phyloP scores from a whole-genome alignment of 2,329 filamentous ascomycete species.

The Colletotrichum caudatum region DNA sequence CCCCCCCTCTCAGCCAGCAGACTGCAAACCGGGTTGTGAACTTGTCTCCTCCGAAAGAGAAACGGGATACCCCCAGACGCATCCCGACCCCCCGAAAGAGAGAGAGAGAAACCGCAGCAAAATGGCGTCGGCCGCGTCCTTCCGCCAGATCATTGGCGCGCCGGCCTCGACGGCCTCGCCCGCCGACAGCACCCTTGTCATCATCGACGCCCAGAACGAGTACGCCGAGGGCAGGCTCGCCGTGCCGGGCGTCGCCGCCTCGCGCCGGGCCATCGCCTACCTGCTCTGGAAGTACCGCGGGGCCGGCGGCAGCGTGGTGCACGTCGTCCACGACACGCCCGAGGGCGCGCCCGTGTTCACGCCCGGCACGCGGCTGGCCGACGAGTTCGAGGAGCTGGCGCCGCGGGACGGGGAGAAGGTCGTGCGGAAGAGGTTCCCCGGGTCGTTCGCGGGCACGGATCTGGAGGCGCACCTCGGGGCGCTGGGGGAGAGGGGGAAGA shows the following conservation, averaged over 20 bases:
- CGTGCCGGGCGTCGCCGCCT: slow-evolving; percentile 64
- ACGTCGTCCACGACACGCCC: slow-evolving; percentile 70
- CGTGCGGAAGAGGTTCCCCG: slow-evolving; percentile 69
- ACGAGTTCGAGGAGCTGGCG: slow-evolving; percentile 70
- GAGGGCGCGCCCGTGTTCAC: slow-evolving; percentile 76
- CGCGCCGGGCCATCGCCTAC: slow-evolving; percentile 66
- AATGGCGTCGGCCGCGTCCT: slow-evolving; percentile 45
- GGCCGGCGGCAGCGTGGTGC: slow-evolving; percentile 64
- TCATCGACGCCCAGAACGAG: slow-evolving; percentile 80
- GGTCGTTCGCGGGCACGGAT: slow-evolving; percentile 71
- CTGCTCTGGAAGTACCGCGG: slow-evolving; percentile 72
- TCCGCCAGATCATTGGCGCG: slow-evolving; percentile 66
- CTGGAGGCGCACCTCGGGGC: slow-evolving; percentile 65
- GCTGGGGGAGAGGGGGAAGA: slow-evolving; percentile 63
- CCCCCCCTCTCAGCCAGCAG: no score
- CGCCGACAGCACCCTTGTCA: slow-evolving; percentile 70
- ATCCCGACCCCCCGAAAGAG: background rate
- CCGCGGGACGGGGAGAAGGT: slow-evolving; percentile 67
- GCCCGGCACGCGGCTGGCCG: slow-evolving; percentile 67
- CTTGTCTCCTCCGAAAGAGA: background rate
- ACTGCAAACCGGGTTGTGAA: background rate
- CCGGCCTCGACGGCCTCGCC: slow-evolving; percentile 67
- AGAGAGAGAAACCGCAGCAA: slow-evolving; percentile 38
- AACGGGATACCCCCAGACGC: background rate
- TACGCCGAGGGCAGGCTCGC: slow-evolving; percentile 70